A percentile compares a stretch with the other conserved stretches of the same genome.
Conservation (phyloP, 1,139 yeast species). For the Candida glucosophila region DNA sequence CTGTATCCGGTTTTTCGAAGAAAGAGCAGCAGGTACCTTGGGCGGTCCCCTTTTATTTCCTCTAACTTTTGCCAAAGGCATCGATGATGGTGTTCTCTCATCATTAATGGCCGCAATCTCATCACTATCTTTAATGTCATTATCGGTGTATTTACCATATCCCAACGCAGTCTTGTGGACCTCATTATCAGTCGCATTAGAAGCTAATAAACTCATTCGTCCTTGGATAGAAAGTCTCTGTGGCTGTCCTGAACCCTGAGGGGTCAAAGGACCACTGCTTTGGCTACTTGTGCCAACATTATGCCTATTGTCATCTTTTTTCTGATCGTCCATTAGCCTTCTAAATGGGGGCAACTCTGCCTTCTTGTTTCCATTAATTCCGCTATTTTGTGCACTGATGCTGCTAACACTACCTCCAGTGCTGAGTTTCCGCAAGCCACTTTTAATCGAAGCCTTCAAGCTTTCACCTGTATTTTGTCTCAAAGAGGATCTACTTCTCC, state of each 20-base stretch:
- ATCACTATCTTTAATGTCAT: conserved; percentile 18
- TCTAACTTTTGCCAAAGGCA: too few species aligned
- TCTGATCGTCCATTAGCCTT: too few species aligned
- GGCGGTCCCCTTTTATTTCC: conserved; percentile 18
- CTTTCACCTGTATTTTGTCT: conserved; percentile 40
- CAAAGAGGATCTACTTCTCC: conserved; percentile 5
- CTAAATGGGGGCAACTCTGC: conserved; percentile 6
- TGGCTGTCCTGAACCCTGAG: too few species aligned
- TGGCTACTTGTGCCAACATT: too few species aligned
- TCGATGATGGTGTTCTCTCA: conserved; percentile 5
- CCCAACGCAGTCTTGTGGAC: conserved; percentile 60
- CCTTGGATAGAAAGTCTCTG: conserved; percentile 54
- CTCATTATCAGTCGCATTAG: conserved; percentile 31
- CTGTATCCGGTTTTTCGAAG: conserved; percentile 2
- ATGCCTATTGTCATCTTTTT: too few species aligned
- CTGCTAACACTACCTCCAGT: conserved; percentile 25
- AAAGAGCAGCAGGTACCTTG: conserved; percentile 15
- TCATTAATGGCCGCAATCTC: conserved; percentile 34
- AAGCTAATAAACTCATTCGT: conserved; percentile 55
- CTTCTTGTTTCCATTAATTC: conserved; percentile 8
- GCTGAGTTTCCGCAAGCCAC: conserved; percentile 30
- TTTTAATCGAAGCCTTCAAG: conserved; percentile 26
- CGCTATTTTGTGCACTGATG: conserved; percentile 15
- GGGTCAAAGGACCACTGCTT: too few species aligned
- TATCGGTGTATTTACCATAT: conserved; percentile 64